These are phyloP conservation scores for Mycena alexandri DNA, from an alignment of 768 basidiomycete genomes.

Conservation along the genomic window DNA sequence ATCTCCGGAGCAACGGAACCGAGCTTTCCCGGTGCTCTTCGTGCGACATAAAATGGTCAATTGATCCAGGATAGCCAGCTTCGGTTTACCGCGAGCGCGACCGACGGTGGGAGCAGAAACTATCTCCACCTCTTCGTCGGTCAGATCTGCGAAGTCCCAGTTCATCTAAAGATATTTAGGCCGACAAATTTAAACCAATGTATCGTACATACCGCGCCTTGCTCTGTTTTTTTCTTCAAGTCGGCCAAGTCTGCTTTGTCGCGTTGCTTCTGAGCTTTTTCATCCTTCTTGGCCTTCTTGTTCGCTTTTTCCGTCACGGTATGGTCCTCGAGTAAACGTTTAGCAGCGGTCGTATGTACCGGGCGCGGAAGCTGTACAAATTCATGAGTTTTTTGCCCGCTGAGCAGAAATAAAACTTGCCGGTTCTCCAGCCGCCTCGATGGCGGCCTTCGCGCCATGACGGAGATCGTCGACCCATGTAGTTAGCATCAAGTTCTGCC, in stretches of 20 bases:
- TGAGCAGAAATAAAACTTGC: no score
- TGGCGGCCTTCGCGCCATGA: background rate
- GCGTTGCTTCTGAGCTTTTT: background rate
- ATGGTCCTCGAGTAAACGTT: background rate
- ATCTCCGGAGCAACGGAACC: slow-evolving; percentile 20
- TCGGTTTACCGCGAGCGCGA: no score
- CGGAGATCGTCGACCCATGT: slow-evolving; percentile 14
- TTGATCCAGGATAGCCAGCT: no score
- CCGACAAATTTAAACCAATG: no score
- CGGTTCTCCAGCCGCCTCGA: slow-evolving; percentile 1
- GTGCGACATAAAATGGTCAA: no score
- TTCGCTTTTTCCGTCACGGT: background rate
- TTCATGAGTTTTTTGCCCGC: background rate
- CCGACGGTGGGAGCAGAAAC: no score
- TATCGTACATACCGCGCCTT: slow-evolving; percentile 4
- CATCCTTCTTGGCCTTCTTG: background rate
- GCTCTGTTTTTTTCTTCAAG: background rate
- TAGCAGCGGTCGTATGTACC: background rate
- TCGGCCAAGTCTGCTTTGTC: background rate
- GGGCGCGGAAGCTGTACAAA: slow-evolving; percentile 6
- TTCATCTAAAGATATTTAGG: background rate
- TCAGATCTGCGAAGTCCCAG: background rate
- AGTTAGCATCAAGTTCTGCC: slow-evolving; percentile 4
- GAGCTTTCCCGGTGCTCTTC: no score
- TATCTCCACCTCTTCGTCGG: no score